phyloP scores from a whole-genome alignment of 805 yeast genomes.

The Metschnikowia colocasiae region DNA sequence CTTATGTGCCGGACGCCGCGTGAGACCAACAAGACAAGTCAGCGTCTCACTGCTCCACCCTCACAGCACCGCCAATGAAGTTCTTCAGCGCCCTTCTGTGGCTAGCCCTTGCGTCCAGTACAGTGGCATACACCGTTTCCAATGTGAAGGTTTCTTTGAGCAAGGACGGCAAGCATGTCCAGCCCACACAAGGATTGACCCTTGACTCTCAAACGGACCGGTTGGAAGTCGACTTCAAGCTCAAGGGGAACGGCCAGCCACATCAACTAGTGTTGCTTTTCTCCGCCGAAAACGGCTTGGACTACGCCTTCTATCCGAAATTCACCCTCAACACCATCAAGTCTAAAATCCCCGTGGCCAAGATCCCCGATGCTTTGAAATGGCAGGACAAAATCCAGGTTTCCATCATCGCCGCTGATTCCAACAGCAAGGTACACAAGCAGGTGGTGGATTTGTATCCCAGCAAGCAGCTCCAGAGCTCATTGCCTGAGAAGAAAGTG shows the following conservation, averaged over 20 bases:
- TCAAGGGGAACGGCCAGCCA: conserved; percentile 27
- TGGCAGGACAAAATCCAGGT: conserved; percentile 29
- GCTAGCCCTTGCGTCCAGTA: conserved; percentile 20
- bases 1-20: conserved; percentile 1
- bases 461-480: conserved; percentile 22
- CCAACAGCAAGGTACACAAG: conserved; percentile 14
- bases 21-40: neutral
- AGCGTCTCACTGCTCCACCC: neutral
- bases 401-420: conserved; percentile 31
- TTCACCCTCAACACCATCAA: conserved; percentile 21
- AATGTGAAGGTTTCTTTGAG: conserved; percentile 30
- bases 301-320: conserved; percentile 30
- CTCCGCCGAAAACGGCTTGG: conserved; percentile 30
- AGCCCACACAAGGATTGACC: conserved; percentile 29
- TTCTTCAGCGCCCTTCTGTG: conserved; percentile 16
- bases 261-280: conserved; percentile 34
- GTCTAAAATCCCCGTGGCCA: conserved; percentile 24
- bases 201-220: conserved; percentile 32
- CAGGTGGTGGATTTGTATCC: conserved; percentile 33
- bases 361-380: conserved; percentile 37
- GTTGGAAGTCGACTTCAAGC: conserved; percentile 26
- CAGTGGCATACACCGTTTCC: conserved; percentile 27
- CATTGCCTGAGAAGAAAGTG: conserved; percentile 25
- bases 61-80: conserved; percentile 18
- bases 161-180: conserved; percentile 20